Conservation (phyloP, 2,329 filamentous ascomycete species). For the Rhynchosporium graminicola region DNA sequence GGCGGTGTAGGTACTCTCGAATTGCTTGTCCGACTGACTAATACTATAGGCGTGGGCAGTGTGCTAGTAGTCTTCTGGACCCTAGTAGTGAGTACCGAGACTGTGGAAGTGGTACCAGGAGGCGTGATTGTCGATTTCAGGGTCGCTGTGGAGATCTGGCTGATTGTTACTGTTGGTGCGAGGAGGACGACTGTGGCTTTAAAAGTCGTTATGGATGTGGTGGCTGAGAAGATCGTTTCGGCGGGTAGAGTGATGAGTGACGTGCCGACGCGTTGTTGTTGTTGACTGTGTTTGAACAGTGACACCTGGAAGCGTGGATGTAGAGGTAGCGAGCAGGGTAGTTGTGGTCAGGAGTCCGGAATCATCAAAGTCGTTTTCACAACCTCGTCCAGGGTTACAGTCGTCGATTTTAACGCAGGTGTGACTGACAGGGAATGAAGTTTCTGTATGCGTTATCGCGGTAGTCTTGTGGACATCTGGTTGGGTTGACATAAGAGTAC, state of each 20-base stretch:
- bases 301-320: neutral
- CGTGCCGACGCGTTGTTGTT: neutral
- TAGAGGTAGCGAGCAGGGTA: conserved; percentile 28
- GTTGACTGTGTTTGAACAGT: conserved; percentile 10
- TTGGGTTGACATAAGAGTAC: conserved; percentile 23
- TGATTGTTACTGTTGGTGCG: neutral
- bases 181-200: conserved; percentile 7
- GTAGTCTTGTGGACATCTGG: conserved; percentile 25
- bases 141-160: neutral
- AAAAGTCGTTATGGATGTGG: conserved; percentile 1
- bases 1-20: neutral
- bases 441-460: conserved; percentile 29
- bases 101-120: neutral
- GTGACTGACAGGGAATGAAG: conserved; percentile 12
- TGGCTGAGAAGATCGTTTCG: conserved; percentile 1
- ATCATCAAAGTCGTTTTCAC: conserved; percentile 31
- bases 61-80: neutral
- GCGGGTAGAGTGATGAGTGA: neutral
- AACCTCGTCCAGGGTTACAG: conserved; percentile 26
- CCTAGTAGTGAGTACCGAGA: neutral
- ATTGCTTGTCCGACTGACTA: conserved; percentile 10
- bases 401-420: conserved; percentile 27
- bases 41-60: neutral
- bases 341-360: conserved; percentile 27
- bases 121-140: conserved; percentile 16